These are phyloP conservation scores for Brasilioporus rufonigricans DNA, from an alignment of 768 basidiomycete species.

Conservation along the genomic window DNA sequence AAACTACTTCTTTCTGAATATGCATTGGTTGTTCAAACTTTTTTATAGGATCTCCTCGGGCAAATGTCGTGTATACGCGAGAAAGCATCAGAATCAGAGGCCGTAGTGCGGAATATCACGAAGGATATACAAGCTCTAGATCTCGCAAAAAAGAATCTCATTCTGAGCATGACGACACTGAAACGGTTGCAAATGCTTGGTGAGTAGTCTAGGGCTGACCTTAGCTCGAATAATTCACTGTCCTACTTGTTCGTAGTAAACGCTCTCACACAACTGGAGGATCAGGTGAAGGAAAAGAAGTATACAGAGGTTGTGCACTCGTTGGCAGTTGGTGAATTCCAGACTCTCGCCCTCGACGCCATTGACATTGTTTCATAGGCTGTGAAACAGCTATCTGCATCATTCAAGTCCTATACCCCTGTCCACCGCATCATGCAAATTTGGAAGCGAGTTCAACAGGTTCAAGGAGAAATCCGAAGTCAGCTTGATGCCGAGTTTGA, in stretches of 20 bases:
- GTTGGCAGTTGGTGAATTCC: constrained; percentile 54
- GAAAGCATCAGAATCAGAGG: constrained; percentile 96
- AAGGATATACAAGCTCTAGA: constrained; percentile 95
- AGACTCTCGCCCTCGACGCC: constrained; percentile 12
- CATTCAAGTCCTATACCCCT: constrained; percentile 77
- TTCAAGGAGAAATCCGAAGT: constrained; percentile 77
- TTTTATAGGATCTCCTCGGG: constrained; percentile 76
- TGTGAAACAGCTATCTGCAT: constrained; percentile 78
- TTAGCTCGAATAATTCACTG: background rate
- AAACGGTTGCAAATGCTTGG: constrained; percentile 94
- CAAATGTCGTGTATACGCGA: constrained; percentile 97
- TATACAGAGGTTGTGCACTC: constrained; percentile 85
- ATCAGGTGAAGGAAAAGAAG: constrained; percentile 69
- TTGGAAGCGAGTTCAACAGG: constrained; percentile 75
- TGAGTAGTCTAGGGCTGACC: constrained; percentile 35
- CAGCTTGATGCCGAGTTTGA: constrained; percentile 91
- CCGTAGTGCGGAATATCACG: constrained; percentile 92
- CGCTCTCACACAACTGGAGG: constrained; percentile 77
- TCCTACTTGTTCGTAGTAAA: constrained; percentile 54
- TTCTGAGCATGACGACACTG: constrained; percentile 83
- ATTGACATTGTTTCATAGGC: constrained; percentile 47
- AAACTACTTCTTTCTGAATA: constrained; percentile 18
- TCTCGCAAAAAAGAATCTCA: constrained; percentile 89
- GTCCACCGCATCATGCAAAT: constrained; percentile 76
- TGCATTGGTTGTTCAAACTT: constrained; percentile 4